Evolutionary conservation across 164 flowering plant genomes (phyloP), one percentile per base, ranked within the genome.

Genomic region (Litsea cubeba): DNA sequence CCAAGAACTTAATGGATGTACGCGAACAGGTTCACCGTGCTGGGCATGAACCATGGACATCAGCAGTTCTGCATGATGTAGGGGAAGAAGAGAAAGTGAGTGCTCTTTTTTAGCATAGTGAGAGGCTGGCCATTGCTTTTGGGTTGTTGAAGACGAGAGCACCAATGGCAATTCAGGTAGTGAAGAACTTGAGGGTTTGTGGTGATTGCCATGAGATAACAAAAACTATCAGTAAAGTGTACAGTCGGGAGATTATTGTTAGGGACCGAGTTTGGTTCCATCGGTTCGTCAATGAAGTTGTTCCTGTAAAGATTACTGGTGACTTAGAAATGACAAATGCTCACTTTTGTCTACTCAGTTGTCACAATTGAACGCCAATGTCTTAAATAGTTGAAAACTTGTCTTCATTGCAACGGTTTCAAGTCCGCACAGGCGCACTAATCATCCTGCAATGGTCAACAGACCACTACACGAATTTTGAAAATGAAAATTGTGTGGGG

Each of bases 231-330:
- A 84, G 87, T 54, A 81, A 70, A 74, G 20, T 85, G 24, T 85
- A 85, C n/a, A n/a, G n/a, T n/a, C n/a, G n/a, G n/a, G n/a, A n/a
- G n/a, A n/a, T n/a, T n/a, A n/a, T n/a, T n/a, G 90, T 87, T n/a
- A 84, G 90, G 71, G 88, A 87, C 66, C 77, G 89, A 62, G 78
- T 85, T 50, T 54, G 87, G 26, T 87, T 85, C 75, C 90, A 87
- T 74, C 81, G 68, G 58, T 85, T 87, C 74, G 68, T 82, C 7
- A 72, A 77, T 57, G 90, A 60, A 54, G 49, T 17, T 87, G 90
- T 72, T 83, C 87, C 63, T 87, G 89, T 78, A 76, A 72, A 73
- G 87, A 85, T 77, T 85, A 74, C 71, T 85, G 89, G 89, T 87
- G 73, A 86, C 25, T 62, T 54, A 10, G 12, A 50, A 25, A 64